Conservation (phyloP, 176 grass and related monocot genomes). For the Oryza glaberrima region DNA sequence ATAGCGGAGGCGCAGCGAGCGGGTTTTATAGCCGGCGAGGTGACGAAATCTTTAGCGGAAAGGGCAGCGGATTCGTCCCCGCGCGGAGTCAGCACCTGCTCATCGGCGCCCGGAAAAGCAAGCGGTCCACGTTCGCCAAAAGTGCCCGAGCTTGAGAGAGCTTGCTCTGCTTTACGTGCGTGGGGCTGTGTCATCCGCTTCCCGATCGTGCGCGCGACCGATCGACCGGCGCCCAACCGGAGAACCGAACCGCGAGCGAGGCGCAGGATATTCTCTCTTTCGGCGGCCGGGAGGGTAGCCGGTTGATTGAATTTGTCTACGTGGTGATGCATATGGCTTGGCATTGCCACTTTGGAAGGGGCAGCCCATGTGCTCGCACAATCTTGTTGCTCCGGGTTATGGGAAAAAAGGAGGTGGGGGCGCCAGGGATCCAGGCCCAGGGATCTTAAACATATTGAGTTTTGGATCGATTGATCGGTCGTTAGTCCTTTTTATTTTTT, state of each 20-base stretch:
- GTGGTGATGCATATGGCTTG: slow-evolving; percentile 31
- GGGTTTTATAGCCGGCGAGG: slow-evolving; percentile 49
- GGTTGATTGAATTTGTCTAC: slow-evolving; percentile 20
- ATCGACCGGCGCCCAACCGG: neutral
- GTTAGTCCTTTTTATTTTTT: slow-evolving; percentile 7
- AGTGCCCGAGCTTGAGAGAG: neutral
- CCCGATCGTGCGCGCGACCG: slow-evolving; percentile 45
- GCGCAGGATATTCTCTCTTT: slow-evolving; percentile 30
- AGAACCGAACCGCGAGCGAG: slow-evolving; percentile 14
- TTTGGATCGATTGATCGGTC: neutral
- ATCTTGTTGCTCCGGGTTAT: slow-evolving; percentile 22
- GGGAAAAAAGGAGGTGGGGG: slow-evolving; percentile 11
- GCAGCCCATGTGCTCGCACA: slow-evolving; percentile 54
- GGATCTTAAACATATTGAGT: slow-evolving; percentile 24
- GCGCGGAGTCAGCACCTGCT: slow-evolving; percentile 54
- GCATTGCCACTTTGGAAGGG: slow-evolving; percentile 36
- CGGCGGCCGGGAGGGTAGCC: neutral
- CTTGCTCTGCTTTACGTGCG: slow-evolving; percentile 13
- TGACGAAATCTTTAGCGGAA: slow-evolving; percentile 47
- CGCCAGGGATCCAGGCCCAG: slow-evolving; percentile 11
- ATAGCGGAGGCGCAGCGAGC: neutral
- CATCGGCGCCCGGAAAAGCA: slow-evolving; percentile 42
- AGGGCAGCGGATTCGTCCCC: neutral
- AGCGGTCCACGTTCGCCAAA: slow-evolving; percentile 43
- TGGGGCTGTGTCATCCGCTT: slow-evolving; percentile 44